A percentile compares a stretch with the other conserved stretches of the same genome.
These are phyloP conservation scores for Chlamydomonas sp. DNA, from an alignment of 139 green algal genomes.

Conservation along the genomic window DNA sequence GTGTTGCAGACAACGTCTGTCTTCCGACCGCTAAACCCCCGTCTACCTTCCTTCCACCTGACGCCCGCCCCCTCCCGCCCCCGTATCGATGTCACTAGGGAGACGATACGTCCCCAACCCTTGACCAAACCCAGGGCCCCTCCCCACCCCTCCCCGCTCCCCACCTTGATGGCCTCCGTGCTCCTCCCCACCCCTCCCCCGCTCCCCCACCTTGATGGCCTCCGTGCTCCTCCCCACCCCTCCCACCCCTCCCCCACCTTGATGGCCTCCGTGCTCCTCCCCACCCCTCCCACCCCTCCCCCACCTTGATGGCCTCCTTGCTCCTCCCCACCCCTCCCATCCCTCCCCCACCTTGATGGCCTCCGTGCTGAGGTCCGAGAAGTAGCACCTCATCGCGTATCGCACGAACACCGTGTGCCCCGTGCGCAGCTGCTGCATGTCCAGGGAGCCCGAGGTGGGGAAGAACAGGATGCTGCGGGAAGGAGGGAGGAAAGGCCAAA, in stretches of 20 bases:
- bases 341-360: slow-evolving; percentile 47
- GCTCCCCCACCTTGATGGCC: slow-evolving; percentile 11
- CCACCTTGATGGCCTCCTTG: slow-evolving; percentile 3
- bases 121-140: background rate
- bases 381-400: slow-evolving; percentile 63
- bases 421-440: slow-evolving; percentile 37
- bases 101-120: no score
- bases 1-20: no score
- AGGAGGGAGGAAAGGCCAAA: background rate
- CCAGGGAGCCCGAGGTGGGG: slow-evolving; percentile 20
- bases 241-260: background rate
- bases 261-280: background rate
- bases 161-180: background rate
- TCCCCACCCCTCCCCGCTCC: background rate
- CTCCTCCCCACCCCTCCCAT: background rate
- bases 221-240: no score
- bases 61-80: no score
- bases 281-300: background rate
- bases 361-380: slow-evolving; percentile 60
- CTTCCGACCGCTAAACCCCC: no score
- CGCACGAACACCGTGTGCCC: slow-evolving; percentile 63
- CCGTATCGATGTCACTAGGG: no score
- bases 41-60: no score
- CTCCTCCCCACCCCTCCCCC: background rate
- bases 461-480: slow-evolving; percentile 29